phyloP scores from a whole-genome alignment of 805 yeast species.

The Starmerella asiatica region DNA sequence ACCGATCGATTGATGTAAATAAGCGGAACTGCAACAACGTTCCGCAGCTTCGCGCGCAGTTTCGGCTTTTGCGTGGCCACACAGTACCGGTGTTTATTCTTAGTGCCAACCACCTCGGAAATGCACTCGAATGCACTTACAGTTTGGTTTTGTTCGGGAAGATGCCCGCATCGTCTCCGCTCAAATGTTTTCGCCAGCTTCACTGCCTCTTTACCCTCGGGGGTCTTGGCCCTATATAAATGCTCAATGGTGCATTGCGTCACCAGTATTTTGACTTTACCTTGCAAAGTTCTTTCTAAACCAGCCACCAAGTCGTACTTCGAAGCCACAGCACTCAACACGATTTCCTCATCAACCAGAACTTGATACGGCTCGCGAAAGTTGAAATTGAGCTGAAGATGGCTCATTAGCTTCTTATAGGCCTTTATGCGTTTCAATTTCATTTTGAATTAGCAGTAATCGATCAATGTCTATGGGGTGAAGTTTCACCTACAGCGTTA shows the following conservation, averaged over 20 bases:
- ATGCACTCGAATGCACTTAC: slow-evolving; percentile 64
- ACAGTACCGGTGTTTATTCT: slow-evolving; percentile 80
- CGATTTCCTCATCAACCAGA: slow-evolving; percentile 67
- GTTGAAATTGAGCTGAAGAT: slow-evolving; percentile 71
- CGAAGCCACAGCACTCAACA: slow-evolving; percentile 49
- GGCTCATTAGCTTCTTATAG: slow-evolving; percentile 83
- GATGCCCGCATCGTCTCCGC: slow-evolving; percentile 84
- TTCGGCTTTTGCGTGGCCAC: slow-evolving; percentile 72
- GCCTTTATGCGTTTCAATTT: slow-evolving; percentile 93
- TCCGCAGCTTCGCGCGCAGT: slow-evolving; percentile 54
- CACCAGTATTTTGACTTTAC: slow-evolving; percentile 74
- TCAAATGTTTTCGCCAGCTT: slow-evolving; percentile 71
- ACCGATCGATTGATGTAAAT: slow-evolving; percentile 80
- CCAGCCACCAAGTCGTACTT: slow-evolving; percentile 75
- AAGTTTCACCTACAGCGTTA: too few species aligned
- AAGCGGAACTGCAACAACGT: slow-evolving; percentile 80
- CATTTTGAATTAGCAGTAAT: slow-evolving; percentile 41
- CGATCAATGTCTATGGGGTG: too few species aligned
- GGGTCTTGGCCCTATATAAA: slow-evolving; percentile 57
- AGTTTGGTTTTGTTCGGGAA: slow-evolving; percentile 20
- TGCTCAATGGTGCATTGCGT: slow-evolving; percentile 93
- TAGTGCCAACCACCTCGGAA: slow-evolving; percentile 19
- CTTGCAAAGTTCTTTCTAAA: slow-evolving; percentile 66
- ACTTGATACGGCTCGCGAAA: slow-evolving; percentile 92
- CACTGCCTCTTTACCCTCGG: slow-evolving; percentile 44